Evolutionary conservation across 495 filamentous ascomycete species (phyloP), one percentile per base, ranked within the genome.

Genomic region (Lepraria neglecta): DNA sequence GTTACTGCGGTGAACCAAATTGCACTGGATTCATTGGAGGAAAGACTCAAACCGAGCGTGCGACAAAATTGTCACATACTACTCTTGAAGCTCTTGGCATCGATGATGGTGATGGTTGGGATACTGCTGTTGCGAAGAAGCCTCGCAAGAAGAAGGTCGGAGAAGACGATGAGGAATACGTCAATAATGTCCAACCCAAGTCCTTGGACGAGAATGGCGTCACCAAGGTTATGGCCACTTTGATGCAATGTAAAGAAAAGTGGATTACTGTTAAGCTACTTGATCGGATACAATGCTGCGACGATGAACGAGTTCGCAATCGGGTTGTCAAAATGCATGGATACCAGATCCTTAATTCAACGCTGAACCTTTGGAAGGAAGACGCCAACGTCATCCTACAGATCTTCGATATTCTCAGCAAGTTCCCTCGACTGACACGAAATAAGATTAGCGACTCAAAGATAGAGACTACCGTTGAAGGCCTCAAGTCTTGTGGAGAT

Each of bases 221-320:
- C 66, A 95, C 87, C 67, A 96, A 95, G 73, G 92, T 99, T 73
- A 97, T 99, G 92, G 90, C 91, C 6, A 87, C 91, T n/a, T 86
- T 99, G 62, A 89, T 96, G 83, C 92, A 97, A 73, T 97, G 91
- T 78, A 92, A 94, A 74, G 94, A 99, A 80, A 97, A 97, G 68
- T 99, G 95, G 95, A 97, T 99, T 71, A 89, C 89, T 12, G 91
- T 96, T 76, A 97, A 97, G 76, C 77, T 99, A 58, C 84, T 99
- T 17, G 80, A 83, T 43, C 91, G 94, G 46, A 89, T 99, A 58
- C 90, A 96, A 71, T 83, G 81, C n/a, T 88, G 87, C 72, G 85
- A 94, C 53, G 91, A 96, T 62, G 92, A 97, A 67, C 82, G 85
- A 57, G 90, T 96, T 45, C 84, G 86, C 53, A 90, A 95, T 73